phyloP scores from a whole-genome alignment of 495 filamentous ascomycete species.

The Melanomma pulvis-pyrius region DNA sequence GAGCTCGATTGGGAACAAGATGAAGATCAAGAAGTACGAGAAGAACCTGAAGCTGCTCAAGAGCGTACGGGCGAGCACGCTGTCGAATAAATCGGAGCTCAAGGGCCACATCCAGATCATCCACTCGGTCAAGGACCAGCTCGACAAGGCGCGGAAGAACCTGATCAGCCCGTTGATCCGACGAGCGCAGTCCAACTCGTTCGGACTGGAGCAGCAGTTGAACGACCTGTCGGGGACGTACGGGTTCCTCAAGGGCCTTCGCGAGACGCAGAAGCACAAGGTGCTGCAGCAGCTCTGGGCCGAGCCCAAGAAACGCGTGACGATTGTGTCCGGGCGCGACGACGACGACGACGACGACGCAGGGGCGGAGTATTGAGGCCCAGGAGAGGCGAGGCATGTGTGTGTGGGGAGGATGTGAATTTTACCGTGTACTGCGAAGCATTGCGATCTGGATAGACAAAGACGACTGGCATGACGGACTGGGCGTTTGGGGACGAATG shows the following conservation, averaged over 20 bases:
- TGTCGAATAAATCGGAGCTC: conserved; percentile 81
- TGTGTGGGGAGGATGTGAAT: neutral
- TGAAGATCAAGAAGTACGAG: conserved; percentile 80
- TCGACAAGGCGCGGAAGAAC: conserved; percentile 76
- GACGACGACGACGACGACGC: conserved; percentile 14
- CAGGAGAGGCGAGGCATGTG: neutral
- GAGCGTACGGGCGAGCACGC: conserved; percentile 76
- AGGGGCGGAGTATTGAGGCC: conserved; percentile 21
- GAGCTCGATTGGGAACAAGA: conserved; percentile 72
- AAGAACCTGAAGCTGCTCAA: conserved; percentile 74
- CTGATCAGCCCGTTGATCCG: conserved; percentile 80
- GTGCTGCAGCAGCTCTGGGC: conserved; percentile 64
- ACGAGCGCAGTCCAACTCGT: conserved; percentile 63
- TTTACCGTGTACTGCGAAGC: conserved; percentile 10
- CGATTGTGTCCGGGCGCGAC: conserved; percentile 17
- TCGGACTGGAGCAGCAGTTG: conserved; percentile 83
- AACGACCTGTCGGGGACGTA: conserved; percentile 76
- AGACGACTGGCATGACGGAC: neutral
- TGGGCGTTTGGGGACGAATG: neutral
- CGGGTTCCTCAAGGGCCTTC: conserved; percentile 68
- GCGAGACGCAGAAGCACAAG: conserved; percentile 78
- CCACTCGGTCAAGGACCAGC: conserved; percentile 73
- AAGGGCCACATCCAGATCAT: conserved; percentile 82
- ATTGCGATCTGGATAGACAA: conserved; percentile 21
- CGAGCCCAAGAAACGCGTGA: conserved; percentile 31